Base-by-base conservation (phyloP, 805 yeast species). In the Yarrowia sp. region DNA sequence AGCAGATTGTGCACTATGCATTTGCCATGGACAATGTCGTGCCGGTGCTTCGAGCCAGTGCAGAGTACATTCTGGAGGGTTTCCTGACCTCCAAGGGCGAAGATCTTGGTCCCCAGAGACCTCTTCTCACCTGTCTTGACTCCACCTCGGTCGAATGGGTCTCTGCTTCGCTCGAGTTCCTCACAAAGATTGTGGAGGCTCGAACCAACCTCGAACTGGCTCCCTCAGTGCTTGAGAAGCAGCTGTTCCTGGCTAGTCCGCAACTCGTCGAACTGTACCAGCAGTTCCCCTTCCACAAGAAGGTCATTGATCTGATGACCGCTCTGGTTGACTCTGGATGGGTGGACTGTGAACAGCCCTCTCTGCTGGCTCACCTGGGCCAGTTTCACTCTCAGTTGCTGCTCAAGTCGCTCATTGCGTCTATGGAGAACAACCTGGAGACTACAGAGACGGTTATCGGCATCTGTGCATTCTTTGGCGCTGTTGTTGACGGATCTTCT, bases 361-460 rank as follows among this genome's bases (percentile, higher is more conserved):
- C 97, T 0, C 78, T 94, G 58, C 80, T 94, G 46, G 90, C 98
- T 0, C 91, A 91, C 74, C 78, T 94, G 66, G 95, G 96, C 4
- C 80, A 83, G n/a, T 80, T 82, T 19, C 83, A 85, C 71, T 84
- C 97, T 0, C 83, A 82, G 34, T 77, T 85, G 3, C 80, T 94
- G 36, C 79, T 91, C 10, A 80, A 82, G n/a, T 82, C 88, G 0
- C 75, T 94, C 36, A 83, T 86, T 0, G 71, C 81, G 0, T 92
- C 91, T 71, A 79, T 92, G 72, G 82, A 84, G 36, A 85, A 84
- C 70, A 79, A 85, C 12, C 68, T 73, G 19, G 75, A 71, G 46
- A 68, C 71, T 12, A 71, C 69, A 6, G 65, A 44, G 3, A 67
- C 73, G 17, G 70, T 71, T n/a, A 67, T 60, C 14, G 69, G 55